These are phyloP conservation scores for Aspergillus viridinutans DNA, from an alignment of 2,329 filamentous ascomycete species.

Conservation along the genomic window DNA sequence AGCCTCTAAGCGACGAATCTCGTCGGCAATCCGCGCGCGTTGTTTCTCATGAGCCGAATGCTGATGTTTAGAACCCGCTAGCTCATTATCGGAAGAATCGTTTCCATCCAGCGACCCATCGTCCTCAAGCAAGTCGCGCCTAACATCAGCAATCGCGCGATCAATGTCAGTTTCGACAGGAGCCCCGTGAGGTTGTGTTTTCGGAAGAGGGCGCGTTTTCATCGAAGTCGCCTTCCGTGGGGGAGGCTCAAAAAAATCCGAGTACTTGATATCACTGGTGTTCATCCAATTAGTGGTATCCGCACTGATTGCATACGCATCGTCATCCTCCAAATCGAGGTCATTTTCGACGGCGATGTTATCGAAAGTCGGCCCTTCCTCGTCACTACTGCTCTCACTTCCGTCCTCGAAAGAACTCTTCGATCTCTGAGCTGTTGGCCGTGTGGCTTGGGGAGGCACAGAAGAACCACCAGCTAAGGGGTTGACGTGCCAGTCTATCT, in stretches of 20 bases:
- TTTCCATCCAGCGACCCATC: slow-evolving; percentile 51
- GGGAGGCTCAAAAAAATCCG: slow-evolving; percentile 89
- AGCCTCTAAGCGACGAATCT: slow-evolving; percentile 87
- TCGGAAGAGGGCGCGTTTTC: slow-evolving; percentile 50
- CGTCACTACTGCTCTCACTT: slow-evolving; percentile 51
- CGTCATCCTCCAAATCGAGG: slow-evolving; percentile 62
- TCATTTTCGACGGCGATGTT: slow-evolving; percentile 68
- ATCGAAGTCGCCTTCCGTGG: slow-evolving; percentile 63
- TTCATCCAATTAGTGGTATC: slow-evolving; percentile 62
- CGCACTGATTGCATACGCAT: slow-evolving; percentile 48
- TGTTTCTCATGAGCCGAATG: slow-evolving; percentile 77
- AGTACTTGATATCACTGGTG: slow-evolving; percentile 85
- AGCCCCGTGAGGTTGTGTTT: slow-evolving; percentile 43
- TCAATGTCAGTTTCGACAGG: slow-evolving; percentile 66
- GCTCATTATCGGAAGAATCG: slow-evolving; percentile 65
- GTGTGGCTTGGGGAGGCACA: background rate
- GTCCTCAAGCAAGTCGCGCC: slow-evolving; percentile 86
- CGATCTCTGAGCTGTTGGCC: slow-evolving; percentile 6
- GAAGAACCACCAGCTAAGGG: slow-evolving; percentile 51
- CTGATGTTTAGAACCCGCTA: slow-evolving; percentile 29
- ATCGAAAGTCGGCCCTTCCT: slow-evolving; percentile 77
- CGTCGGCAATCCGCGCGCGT: slow-evolving; percentile 78
- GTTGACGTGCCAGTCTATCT: slow-evolving; percentile 84
- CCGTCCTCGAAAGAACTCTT: slow-evolving; percentile 49
- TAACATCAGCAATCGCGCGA: slow-evolving; percentile 79